These are phyloP conservation scores for Alnus rubra DNA, from an alignment of 306 rosid genomes.

Conservation along the genomic window DNA sequence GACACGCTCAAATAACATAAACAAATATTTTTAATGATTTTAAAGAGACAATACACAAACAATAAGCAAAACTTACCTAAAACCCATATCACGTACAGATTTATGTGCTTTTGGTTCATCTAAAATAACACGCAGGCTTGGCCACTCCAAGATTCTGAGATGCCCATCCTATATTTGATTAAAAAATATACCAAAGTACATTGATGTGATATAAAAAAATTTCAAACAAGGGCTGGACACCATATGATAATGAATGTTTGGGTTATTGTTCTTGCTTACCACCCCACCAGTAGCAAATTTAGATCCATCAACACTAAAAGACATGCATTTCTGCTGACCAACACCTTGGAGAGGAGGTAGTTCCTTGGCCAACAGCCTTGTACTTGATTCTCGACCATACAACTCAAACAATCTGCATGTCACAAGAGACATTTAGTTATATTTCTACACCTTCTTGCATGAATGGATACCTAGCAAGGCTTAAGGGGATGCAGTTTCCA, in stretches of 20 bases:
- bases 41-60: neutral
- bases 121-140: slow-evolving; percentile 64
- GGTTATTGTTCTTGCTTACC: slow-evolving; percentile 48
- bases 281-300: slow-evolving; percentile 82
- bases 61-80: slow-evolving; percentile 50
- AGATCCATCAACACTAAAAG: slow-evolving; percentile 92
- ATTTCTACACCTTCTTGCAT: neutral
- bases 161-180: slow-evolving; percentile 67
- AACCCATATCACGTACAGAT: slow-evolving; percentile 83
- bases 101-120: slow-evolving; percentile 89
- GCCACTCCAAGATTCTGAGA: slow-evolving; percentile 88
- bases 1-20: neutral
- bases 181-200: slow-evolving; percentile 32
- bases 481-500: neutral
- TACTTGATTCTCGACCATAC: slow-evolving; percentile 46
- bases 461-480: neutral
- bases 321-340: slow-evolving; percentile 70
- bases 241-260: slow-evolving; percentile 16
- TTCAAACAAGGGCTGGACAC: neutral
- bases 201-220: slow-evolving; percentile 3
- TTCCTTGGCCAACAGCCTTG: slow-evolving; percentile 67
- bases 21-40: neutral
- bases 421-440: slow-evolving; percentile 22
- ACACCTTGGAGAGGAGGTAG: slow-evolving; percentile 50
- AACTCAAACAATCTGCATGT: slow-evolving; percentile 70